A percentile compares a stretch with the other conserved stretches of the same genome.
Conservation (phyloP, 257 asterid genomes). For the Gentiana straminea region DNA sequence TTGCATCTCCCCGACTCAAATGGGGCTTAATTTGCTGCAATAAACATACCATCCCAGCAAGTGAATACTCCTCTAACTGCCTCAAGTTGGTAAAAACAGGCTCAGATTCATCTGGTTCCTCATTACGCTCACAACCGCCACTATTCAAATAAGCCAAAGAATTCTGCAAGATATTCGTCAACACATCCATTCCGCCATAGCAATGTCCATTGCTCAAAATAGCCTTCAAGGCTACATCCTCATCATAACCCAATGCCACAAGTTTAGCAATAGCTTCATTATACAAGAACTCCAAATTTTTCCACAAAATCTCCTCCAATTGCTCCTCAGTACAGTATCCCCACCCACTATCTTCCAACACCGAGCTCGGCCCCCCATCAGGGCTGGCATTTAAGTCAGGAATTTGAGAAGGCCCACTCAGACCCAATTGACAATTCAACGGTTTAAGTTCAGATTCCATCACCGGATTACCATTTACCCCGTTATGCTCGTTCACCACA, state of each 20-base stretch:
- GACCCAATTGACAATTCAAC: slow-evolving; percentile 14
- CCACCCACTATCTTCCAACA: slow-evolving; percentile 25
- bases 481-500: slow-evolving; percentile 9
- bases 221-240: slow-evolving; percentile 66
- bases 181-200: slow-evolving; percentile 86
- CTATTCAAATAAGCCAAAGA: slow-evolving; percentile 56
- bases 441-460: slow-evolving; percentile 25
- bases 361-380: slow-evolving; percentile 8
- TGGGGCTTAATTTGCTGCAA: slow-evolving; percentile 83
- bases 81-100: slow-evolving; percentile 52
- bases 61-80: slow-evolving; percentile 76
- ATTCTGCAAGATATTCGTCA: slow-evolving; percentile 66
- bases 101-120: slow-evolving; percentile 28
- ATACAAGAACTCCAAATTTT: slow-evolving; percentile 53
- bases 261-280: slow-evolving; percentile 56
- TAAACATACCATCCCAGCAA: slow-evolving; percentile 75
- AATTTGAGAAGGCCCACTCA: slow-evolving; percentile 8
- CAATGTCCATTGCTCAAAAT: slow-evolving; percentile 63
- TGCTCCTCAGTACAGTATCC: slow-evolving; percentile 37
- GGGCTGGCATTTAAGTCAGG: slow-evolving; percentile 1
- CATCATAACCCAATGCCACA: slow-evolving; percentile 52
- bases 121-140: slow-evolving; percentile 27
- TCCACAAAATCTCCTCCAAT: slow-evolving; percentile 56
- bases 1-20: slow-evolving; percentile 72
- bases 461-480: slow-evolving; percentile 14